Evolutionary conservation across 75 land plant genomes (phyloP), one percentile per base, ranked within the genome.

Genomic region (Pinus tabuliformis): DNA sequence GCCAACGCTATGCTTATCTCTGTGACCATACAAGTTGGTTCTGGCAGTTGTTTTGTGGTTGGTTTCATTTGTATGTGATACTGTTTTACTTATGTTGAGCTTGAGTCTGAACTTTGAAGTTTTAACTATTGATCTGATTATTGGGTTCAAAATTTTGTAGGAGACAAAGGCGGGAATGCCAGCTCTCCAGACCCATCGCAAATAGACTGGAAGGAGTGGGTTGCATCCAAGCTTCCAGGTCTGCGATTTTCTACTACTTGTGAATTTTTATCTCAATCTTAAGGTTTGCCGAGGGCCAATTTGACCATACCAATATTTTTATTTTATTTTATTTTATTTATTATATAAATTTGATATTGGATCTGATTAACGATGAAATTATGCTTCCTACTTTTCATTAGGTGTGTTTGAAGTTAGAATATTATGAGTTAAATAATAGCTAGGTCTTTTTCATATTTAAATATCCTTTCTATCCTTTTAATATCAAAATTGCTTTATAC

Each of bases 201-300:
- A 65, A 7, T 65, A 65, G 70, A 65, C 18, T 65, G 70, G 70
- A 65, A 65, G 70, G 70, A 65, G 37, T 65, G 70, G 70, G 70
- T 65, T 2, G 20, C 70, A 65, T 65, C 70, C 42, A 65, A 18
- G 39, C 17, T 65, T 65, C 39, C 70, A 65, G 70, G 70, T 65
- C 26, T 65, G 45, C n/a, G n/a, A n/a, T n/a, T 45, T 37, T 37
- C 33, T 2, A 17, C 6, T 65, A 6, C 5, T 62, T 62, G 2
- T 62, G 28, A 3, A 62, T 26, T 62, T 28, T 24, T 11, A 28
- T 62, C 30, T 62, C 36, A 28, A 0, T 3, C 26, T 62, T 7
- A 45, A 7, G 7, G 49, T 45, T 45, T 45, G 6, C 8, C 0
- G 6, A 45, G 49, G 49, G 49, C 6, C 49, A 45, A 45, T 45